Conservation (phyloP, 345 rosid genomes). For the Mallotus nudiflorus region DNA sequence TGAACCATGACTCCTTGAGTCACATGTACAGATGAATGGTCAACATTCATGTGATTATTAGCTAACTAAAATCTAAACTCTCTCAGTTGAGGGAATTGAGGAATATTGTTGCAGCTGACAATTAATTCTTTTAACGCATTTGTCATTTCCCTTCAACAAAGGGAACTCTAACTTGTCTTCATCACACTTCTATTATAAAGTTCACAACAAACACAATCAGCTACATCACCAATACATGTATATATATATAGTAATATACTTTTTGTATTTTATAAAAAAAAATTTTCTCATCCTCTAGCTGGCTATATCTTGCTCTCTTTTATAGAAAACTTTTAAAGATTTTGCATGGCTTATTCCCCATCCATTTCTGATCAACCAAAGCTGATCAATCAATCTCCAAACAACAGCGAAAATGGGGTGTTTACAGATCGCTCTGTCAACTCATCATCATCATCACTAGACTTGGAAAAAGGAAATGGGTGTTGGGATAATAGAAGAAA, state of each 20-base stretch:
- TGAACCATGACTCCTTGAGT: no score
- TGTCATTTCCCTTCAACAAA: background rate
- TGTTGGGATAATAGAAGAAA: background rate
- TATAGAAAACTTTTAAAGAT: background rate
- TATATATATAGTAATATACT: background rate
- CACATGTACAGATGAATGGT: no score
- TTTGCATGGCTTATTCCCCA: background rate
- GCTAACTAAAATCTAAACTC: background rate
- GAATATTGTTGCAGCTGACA: background rate
- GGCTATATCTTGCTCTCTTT: background rate
- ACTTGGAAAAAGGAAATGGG: conserved; percentile 1
- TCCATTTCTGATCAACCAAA: background rate
- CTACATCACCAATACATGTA: background rate
- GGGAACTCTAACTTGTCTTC: conserved; percentile 3
- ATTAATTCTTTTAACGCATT: background rate
- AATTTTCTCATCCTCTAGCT: no score
- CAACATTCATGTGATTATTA: background rate
- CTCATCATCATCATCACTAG: background rate
- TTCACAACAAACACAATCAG: background rate
- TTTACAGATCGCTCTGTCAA: no score
- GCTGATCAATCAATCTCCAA: background rate
- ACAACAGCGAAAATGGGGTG: background rate
- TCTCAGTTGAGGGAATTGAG: background rate
- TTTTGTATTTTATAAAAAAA: background rate
- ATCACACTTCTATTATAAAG: background rate